Evolutionary conservation across 2,329 filamentous ascomycete genomes (phyloP).

Genomic region (Phaeosphaeria sp.): DNA sequence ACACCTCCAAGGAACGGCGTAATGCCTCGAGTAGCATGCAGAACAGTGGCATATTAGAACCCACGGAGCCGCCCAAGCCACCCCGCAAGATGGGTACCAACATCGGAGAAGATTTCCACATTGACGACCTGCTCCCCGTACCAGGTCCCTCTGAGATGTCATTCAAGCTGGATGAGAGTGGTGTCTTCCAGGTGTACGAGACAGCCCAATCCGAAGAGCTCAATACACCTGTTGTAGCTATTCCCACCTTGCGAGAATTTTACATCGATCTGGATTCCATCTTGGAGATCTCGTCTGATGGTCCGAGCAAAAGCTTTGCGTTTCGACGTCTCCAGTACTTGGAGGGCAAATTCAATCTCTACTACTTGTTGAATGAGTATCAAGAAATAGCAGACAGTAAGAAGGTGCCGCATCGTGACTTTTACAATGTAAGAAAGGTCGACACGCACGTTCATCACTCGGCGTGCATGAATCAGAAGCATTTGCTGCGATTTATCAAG

Average conservation of each 20-base stretch:
- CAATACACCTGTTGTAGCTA: constrained; percentile 74
- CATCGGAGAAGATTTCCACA: constrained; percentile 90
- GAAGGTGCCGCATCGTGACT: constrained; percentile 95
- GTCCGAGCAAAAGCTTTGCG: constrained; percentile 95
- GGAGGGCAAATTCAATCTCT: constrained; percentile 96
- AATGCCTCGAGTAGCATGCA: constrained; percentile 47
- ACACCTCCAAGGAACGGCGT: constrained; percentile 57
- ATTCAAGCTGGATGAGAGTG: constrained; percentile 80
- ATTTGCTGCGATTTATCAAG: constrained; percentile 97
- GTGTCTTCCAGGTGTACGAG: constrained; percentile 93
- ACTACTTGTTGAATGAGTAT: constrained; percentile 92
- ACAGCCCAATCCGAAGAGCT: constrained; percentile 67
- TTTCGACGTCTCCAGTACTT: constrained; percentile 94
- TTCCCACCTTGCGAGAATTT: constrained; percentile 93
- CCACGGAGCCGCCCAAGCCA: constrained; percentile 46
- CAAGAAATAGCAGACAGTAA: constrained; percentile 98
- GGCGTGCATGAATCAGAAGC: constrained; percentile 99
- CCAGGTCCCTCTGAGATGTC: constrained; percentile 74
- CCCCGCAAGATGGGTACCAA: constrained; percentile 86
- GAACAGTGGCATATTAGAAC: constrained; percentile 45
- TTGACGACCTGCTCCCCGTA: constrained; percentile 77
- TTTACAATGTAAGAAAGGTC: constrained; percentile 98
- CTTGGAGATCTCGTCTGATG: constrained; percentile 88
- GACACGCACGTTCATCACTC: constrained; percentile 99
- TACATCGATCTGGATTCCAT: constrained; percentile 94